Base-by-base conservation (phyloP, 2,329 filamentous ascomycete genomes). In the Clarireedia paspali region DNA sequence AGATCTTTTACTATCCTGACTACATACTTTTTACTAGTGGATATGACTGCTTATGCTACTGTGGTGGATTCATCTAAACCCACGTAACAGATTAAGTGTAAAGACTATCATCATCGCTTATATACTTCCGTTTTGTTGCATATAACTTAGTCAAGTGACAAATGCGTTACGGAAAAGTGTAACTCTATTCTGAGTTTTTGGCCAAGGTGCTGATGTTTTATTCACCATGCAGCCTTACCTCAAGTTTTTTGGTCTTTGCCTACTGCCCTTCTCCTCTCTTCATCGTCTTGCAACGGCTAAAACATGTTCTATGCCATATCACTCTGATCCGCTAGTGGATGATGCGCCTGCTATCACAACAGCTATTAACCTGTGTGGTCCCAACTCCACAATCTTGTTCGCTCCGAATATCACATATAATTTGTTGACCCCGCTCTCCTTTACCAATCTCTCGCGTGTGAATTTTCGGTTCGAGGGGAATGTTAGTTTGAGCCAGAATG, bases 401-500 rank as follows among this genome's bases (percentile, higher is more conserved):
- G 7, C 27, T 7, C 30, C 14, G 15, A 46, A 52, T 15, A 14
- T 56, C 7, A 56, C 53, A 0, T 52, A 56, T 6, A 30, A 56
- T 24, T 30, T 56, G 3, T 42, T 56, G 5, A 56, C 48, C 1
- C 47, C 53, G 3, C 47, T 51, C 5, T 20, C 4, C 10, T 56
- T 56, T 12, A 27, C 7, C 2, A 39, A 52, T 27, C 47, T 56
- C 23, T n/a, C 15, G 1, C 23, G 17, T n/a, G 47, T 46, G 6
- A 36, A 30, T 1, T 50, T 55, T 27, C 15, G 26, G 1, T 50
- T 55, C 2, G 24, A 55, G 45, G 53, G 53, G 2, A 55, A 55
- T 50, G 2, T 55, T n/a, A 50, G 36, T 5, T 36, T 55, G 46
- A 55, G 52, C 17, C 46, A 55, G 10, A 50, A 55, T 55, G 46